These are phyloP conservation scores for Gymnopilus junonius DNA, from an alignment of 768 basidiomycete species.

Conservation along the genomic window DNA sequence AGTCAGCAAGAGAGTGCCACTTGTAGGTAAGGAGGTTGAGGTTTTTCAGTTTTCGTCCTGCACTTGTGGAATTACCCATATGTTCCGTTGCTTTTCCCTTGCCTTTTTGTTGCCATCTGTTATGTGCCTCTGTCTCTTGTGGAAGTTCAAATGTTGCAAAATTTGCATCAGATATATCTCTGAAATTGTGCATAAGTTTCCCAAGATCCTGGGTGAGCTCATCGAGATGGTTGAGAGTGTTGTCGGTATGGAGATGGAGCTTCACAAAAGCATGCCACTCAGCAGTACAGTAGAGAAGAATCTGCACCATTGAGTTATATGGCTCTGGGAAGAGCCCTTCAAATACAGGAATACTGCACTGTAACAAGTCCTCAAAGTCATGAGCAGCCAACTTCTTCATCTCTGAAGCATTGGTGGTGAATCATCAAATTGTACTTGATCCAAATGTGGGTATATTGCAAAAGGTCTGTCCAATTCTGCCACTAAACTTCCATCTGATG, in stretches of 20 bases:
- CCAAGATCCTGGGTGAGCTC: slow-evolving; percentile 33
- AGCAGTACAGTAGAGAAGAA: slow-evolving; percentile 30
- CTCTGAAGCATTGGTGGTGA: slow-evolving; percentile 33
- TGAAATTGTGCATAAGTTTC: slow-evolving; percentile 34
- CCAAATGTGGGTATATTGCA: slow-evolving; percentile 29
- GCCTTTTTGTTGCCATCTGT: slow-evolving; percentile 10
- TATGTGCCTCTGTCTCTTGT: slow-evolving; percentile 36
- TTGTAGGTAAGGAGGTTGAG: slow-evolving; percentile 41
- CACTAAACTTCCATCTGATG: slow-evolving; percentile 21
- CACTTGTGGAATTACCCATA: neutral
- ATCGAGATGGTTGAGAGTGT: slow-evolving; percentile 27
- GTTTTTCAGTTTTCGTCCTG: slow-evolving; percentile 15
- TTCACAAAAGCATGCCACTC: slow-evolving; percentile 41
- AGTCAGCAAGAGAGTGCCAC: slow-evolving; percentile 43
- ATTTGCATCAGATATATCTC: slow-evolving; percentile 22
- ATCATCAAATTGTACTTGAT: slow-evolving; percentile 29
- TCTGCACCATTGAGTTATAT: slow-evolving; percentile 21
- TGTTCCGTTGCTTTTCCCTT: neutral
- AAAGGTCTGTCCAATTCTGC: slow-evolving; percentile 32
- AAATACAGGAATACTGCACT: slow-evolving; percentile 42
- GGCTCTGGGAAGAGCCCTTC: slow-evolving; percentile 37
- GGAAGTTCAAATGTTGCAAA: slow-evolving; percentile 42
- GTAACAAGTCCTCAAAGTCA: slow-evolving; percentile 44
- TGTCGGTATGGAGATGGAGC: slow-evolving; percentile 34
- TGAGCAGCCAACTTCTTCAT: slow-evolving; percentile 37